These are phyloP conservation scores for Trichophyton benhamiae DNA, from an alignment of 2,329 filamentous ascomycete species.

Conservation along the genomic window DNA sequence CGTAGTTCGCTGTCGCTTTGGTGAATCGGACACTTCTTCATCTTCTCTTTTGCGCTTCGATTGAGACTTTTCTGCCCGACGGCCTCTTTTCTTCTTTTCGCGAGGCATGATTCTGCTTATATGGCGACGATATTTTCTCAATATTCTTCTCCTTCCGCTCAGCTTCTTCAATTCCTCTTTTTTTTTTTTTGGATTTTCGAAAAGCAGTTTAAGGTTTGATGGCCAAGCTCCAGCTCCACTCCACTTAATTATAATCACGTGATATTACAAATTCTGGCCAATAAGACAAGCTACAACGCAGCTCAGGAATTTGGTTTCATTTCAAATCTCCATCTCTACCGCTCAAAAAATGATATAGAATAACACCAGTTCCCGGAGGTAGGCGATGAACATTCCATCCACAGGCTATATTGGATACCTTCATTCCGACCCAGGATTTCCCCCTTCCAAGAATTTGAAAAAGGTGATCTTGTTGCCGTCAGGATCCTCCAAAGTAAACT, in stretches of 20 bases:
- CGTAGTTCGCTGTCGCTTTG: conserved; percentile 29
- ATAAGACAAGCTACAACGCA: too few species aligned
- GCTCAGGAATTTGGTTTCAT: too few species aligned
- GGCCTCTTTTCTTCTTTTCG: conserved; percentile 37
- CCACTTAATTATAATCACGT: not conserved
- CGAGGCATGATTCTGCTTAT: conserved; percentile 28
- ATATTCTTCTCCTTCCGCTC: not conserved
- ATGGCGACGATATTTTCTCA: not conserved
- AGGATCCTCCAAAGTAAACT: conserved; percentile 12
- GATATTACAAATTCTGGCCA: not conserved
- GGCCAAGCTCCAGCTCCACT: too few species aligned
- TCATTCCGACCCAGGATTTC: conserved; percentile 11
- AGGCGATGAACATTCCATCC: not conserved
- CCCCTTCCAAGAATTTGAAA: conserved; percentile 14
- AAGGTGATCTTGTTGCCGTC: conserved; percentile 13
- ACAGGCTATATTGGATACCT: not conserved
- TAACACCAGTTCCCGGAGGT: too few species aligned
- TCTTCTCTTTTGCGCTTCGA: conserved; percentile 25
- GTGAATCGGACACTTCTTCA: conserved; percentile 23
- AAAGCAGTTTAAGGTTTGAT: not conserved
- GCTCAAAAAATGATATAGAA: too few species aligned
- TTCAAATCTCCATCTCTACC: too few species aligned
- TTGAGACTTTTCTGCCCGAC: conserved; percentile 23
- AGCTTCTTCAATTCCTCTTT: not conserved
- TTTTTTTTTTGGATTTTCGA: not conserved